Base-by-base conservation (phyloP, 768 basidiomycete genomes). In the Gymnopilus junonius region DNA sequence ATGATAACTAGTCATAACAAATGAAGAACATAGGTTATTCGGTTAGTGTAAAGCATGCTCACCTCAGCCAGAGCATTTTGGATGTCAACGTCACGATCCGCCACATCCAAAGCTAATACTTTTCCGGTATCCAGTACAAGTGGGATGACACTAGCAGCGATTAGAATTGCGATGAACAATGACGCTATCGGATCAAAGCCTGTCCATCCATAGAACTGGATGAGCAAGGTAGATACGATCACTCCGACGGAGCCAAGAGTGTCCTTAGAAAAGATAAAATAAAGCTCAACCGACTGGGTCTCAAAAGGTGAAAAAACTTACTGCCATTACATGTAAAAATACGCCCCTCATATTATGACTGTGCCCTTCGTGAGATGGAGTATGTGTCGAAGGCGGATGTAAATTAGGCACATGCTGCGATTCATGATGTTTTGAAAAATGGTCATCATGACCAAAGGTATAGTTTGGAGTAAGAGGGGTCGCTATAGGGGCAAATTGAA, bases 261-360 rank as follows among this genome's bases (percentile, higher is more conserved):
- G 70, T 98, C 96, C 92, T 94, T 64, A 35, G 48, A 39, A 40
- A 51, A 55, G 25, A 14, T n/a, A n/a, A n/a, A n/a, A n/a, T n/a
- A n/a, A n/a, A n/a, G n/a, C n/a, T n/a, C n/a, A n/a, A n/a, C n/a
- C n/a, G n/a, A n/a, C n/a, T n/a, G n/a, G n/a, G n/a, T n/a, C n/a
- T n/a, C n/a, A n/a, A n/a, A n/a, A n/a, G 27, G 51, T 46, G 21
- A 17, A n/a, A 54, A 31, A 27, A 75, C 88, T 67, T 77, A 93
- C 93, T 61, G 95, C 95, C 89, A 97, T 90, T 50, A 99, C 97
- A 72, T 99, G 97, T 59, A 99, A 77, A 74, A 99, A 99, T 68
- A 99, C 95, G 17, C 97, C 97, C 34, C 95, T 91, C 97, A 99
- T 99, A 74, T 99, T 99, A 75, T 99, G 94, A 75, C 93, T 94